Conservation (phyloP, 768 basidiomycete species). For the Pisolithus sp. region DNA sequence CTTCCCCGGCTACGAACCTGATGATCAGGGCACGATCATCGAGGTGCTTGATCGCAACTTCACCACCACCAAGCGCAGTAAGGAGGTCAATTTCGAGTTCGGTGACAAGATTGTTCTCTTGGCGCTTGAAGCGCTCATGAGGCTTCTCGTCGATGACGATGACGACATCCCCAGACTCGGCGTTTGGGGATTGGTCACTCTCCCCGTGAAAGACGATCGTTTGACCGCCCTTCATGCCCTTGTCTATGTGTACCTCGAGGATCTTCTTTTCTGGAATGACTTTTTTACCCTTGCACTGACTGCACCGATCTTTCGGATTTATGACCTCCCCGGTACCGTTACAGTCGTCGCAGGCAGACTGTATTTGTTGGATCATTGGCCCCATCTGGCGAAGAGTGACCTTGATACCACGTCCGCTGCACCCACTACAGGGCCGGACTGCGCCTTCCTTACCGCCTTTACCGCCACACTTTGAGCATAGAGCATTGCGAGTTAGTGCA, state of each 20-base stretch:
- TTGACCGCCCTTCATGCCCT: conserved; percentile 94
- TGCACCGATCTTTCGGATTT: conserved; percentile 88
- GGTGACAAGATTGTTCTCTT: conserved; percentile 79
- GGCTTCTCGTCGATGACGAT: conserved; percentile 92
- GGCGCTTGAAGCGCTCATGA: conserved; percentile 82
- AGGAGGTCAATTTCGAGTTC: conserved; percentile 91
- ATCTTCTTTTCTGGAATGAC: conserved; percentile 91
- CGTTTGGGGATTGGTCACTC: conserved; percentile 85
- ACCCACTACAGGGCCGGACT: conserved; percentile 68
- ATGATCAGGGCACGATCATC: conserved; percentile 88
- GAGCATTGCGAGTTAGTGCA: conserved; percentile 89
- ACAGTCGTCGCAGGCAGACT: conserved; percentile 91
- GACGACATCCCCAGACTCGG: conserved; percentile 88
- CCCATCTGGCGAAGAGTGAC: conserved; percentile 95
- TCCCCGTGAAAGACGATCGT: conserved; percentile 85
- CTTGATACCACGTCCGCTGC: conserved; percentile 87
- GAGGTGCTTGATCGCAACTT: conserved; percentile 84
- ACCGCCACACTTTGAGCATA: conserved; percentile 91
- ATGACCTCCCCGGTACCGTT: conserved; percentile 92
- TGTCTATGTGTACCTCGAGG: conserved; percentile 96
- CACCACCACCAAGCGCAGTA: conserved; percentile 89
- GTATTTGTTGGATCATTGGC: conserved; percentile 99
- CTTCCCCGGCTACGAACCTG: conserved; percentile 80
- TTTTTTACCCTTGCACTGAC: conserved; percentile 93
- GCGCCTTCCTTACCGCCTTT: conserved; percentile 98